Conservation (phyloP, 768 basidiomycete genomes). For the Asterophora parasitica region DNA sequence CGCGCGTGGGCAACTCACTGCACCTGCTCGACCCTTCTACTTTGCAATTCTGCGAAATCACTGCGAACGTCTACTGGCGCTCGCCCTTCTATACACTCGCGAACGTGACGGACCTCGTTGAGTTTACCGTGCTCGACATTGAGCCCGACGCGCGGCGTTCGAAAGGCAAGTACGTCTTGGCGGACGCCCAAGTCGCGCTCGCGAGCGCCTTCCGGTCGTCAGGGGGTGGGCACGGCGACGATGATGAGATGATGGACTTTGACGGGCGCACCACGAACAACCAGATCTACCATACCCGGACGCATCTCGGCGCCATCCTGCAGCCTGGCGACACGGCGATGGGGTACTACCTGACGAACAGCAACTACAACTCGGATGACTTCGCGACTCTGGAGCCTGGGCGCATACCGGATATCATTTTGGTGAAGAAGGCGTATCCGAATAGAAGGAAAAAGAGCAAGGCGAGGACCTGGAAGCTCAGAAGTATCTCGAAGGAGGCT, state of each 20-base stretch:
- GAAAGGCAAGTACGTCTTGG: conserved; percentile 76
- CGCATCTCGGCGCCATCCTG: conserved; percentile 85
- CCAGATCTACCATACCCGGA: conserved; percentile 92
- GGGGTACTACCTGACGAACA: conserved; percentile 83
- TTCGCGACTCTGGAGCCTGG: conserved; percentile 63
- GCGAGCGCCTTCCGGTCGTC: conserved; percentile 71
- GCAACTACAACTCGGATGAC: conserved; percentile 91
- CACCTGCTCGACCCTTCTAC: conserved; percentile 90
- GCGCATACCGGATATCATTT: conserved; percentile 84
- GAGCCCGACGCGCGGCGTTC: conserved; percentile 64
- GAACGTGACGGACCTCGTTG: conserved; percentile 77
- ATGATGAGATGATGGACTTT: conserved; percentile 55
- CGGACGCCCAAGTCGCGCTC: conserved; percentile 82
- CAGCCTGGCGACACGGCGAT: conserved; percentile 94
- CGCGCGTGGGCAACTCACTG: conserved; percentile 86
- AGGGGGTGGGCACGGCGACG: conserved; percentile 25
- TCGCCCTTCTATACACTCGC: conserved; percentile 83
- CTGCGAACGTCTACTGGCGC: conserved; percentile 85
- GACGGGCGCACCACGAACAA: conserved; percentile 55
- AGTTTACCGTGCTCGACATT: conserved; percentile 93
- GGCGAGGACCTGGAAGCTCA: conserved; percentile 79
- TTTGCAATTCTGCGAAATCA: conserved; percentile 77
- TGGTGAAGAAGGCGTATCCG: conserved; percentile 95
- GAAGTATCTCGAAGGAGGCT: conserved; percentile 89
- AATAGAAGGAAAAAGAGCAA: conserved; percentile 88